phyloP scores from a whole-genome alignment of 164 flowering plant genomes.

The Dillenia turbinata region DNA sequence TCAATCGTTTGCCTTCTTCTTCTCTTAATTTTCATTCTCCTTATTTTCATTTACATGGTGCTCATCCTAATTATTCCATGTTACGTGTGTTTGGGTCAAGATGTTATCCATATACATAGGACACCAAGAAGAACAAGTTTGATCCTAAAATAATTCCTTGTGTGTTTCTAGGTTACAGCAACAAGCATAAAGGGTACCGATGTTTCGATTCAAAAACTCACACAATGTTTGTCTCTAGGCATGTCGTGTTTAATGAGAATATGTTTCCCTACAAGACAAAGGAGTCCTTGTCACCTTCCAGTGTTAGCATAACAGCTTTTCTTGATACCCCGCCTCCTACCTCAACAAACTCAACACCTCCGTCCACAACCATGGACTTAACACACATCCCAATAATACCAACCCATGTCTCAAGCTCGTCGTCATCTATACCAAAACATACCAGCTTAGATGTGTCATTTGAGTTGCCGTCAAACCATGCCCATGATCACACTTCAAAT shows the following conservation, averaged over 20 bases:
- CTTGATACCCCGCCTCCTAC: not conserved
- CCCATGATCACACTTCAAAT: not conserved
- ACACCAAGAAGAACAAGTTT: not conserved
- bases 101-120: not conserved
- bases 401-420: too few species aligned
- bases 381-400: too few species aligned
- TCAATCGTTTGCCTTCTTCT: not conserved
- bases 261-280: too few species aligned
- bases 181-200: too few species aligned
- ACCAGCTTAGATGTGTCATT: too few species aligned
- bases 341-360: too few species aligned
- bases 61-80: not conserved
- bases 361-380: too few species aligned
- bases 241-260: too few species aligned
- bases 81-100: not conserved
- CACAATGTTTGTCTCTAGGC: too few species aligned
- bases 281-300: not conserved
- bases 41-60: not conserved
- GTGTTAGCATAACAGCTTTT: not conserved
- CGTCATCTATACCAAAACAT: too few species aligned
- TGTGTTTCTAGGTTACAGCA: not conserved
- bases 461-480: too few species aligned
- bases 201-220: not conserved
- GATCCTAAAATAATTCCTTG: not conserved
- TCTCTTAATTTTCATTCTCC: not conserved